A percentile compares a stretch with the other conserved stretches of the same genome.
Conservation (phyloP, 257 asterid species). For the Cordia subcordata region DNA sequence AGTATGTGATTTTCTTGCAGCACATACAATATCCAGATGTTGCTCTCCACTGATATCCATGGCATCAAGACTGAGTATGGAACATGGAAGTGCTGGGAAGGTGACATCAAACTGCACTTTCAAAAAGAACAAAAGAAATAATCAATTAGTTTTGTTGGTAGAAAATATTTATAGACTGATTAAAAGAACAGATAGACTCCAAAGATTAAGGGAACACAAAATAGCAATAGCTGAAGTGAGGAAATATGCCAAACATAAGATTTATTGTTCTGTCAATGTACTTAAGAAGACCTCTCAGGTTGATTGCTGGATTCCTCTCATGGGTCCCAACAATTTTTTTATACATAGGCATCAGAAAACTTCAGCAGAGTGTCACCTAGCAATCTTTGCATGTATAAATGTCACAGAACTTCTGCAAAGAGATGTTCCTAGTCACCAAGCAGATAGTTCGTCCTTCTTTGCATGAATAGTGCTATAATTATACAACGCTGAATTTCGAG, state of each 20-base stretch:
- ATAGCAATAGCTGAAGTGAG: too few relatives aligned
- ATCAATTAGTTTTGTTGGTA: constrained; percentile 14
- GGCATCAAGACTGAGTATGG: constrained; percentile 90
- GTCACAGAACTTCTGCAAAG: neutral
- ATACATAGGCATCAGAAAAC: neutral
- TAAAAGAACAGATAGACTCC: neutral
- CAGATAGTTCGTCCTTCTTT: too few relatives aligned
- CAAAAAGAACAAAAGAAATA: constrained; percentile 20
- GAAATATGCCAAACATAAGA: too few relatives aligned
- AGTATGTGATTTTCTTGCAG: constrained; percentile 12
- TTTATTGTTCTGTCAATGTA: too few relatives aligned
- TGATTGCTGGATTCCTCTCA: too few relatives aligned
- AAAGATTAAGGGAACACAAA: neutral
- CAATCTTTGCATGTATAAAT: neutral
- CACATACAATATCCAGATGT: constrained; percentile 92
- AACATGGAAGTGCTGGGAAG: constrained; percentile 93
- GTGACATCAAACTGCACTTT: constrained; percentile 96
- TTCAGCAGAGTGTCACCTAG: neutral
- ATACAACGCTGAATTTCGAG: too few relatives aligned
- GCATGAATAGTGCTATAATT: too few relatives aligned
- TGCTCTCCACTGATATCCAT: constrained; percentile 99
- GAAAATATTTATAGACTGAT: neutral
- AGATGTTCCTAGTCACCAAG: neutral
- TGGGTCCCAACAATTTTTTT: neutral
- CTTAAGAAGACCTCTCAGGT: too few relatives aligned